A percentile compares a stretch with the other conserved stretches of the same genome.
These are phyloP conservation scores for Lepiota brunneoincarnata DNA, from an alignment of 768 basidiomycete genomes.

Conservation along the genomic window DNA sequence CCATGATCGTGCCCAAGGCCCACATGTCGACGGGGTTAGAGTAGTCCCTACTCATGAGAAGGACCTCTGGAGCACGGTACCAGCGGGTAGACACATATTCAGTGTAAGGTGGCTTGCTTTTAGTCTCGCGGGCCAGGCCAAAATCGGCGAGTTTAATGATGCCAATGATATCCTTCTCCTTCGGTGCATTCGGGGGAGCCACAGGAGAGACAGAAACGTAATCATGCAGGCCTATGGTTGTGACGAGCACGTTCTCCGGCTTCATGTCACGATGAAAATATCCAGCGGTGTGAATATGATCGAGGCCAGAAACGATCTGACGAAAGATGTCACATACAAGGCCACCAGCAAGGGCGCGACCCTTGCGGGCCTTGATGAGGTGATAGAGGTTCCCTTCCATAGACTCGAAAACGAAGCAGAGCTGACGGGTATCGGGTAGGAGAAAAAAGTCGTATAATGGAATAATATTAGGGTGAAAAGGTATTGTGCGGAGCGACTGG, in stretches of 20 bases:
- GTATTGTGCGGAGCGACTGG: slow-evolving; percentile 91
- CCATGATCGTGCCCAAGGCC: slow-evolving; percentile 98
- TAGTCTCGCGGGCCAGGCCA: slow-evolving; percentile 90
- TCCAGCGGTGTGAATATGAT: slow-evolving; percentile 89
- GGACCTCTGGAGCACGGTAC: slow-evolving; percentile 98
- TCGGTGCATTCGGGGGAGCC: slow-evolving; percentile 57
- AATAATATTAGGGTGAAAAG: slow-evolving; percentile 95
- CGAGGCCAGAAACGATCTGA: slow-evolving; percentile 86
- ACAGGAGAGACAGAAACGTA: slow-evolving; percentile 80
- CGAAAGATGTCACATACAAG: slow-evolving; percentile 93
- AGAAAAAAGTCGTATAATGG: slow-evolving; percentile 99
- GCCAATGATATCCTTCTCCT: slow-evolving; percentile 92
- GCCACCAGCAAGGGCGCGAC: slow-evolving; percentile 93
- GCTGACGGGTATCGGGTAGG: slow-evolving; percentile 91
- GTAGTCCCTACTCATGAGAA: slow-evolving; percentile 89
- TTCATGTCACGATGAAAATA: slow-evolving; percentile 99
- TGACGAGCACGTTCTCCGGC: slow-evolving; percentile 97
- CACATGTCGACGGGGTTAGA: slow-evolving; percentile 99
- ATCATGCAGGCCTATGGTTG: slow-evolving; percentile 92
- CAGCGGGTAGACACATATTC: slow-evolving; percentile 99
- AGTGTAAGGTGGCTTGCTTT: slow-evolving; percentile 89
- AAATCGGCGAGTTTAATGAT: slow-evolving; percentile 99
- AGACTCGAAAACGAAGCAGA: slow-evolving; percentile 99
- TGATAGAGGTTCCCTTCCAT: slow-evolving; percentile 99
- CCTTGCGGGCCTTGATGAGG: slow-evolving; percentile 95